Base-by-base conservation (phyloP, 139 green algal species). In the Chlorella sorokiniana region DNA sequence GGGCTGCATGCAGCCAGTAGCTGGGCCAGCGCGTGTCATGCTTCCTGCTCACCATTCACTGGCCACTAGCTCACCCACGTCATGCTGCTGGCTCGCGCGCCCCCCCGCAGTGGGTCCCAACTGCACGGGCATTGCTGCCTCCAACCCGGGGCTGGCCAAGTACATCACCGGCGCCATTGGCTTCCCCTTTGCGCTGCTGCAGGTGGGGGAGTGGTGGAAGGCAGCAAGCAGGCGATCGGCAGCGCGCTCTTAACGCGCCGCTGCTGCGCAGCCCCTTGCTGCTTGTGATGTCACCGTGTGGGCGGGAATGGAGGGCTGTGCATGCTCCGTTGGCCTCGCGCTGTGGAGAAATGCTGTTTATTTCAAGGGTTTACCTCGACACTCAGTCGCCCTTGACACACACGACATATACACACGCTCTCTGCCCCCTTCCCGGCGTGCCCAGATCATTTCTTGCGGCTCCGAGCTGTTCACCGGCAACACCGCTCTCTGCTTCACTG, bases 391-490 rank as follows among this genome's bases (percentile, higher is more conserved):
- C 18, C 9, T n/a, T n/a, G n/a, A n/a, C n/a, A 27, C 40, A 9
- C 25, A 14, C 67, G 4, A 31, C 67, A 33, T 51, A 7, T 37
- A 18, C 37, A 25, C 61, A 10, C 35, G 6, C 14, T 29, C 64
- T 23, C 69, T 29, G n/a, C 4, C 44, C 44, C 35, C 23, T 16
- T 27, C 7, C n/a, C 3, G n/a, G 11, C 38, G 0, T 27, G 27
- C 33, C 14, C 74, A 81, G 74, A 81, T 81, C 74, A 51, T 81
- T 51, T 38, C 56, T 18, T 92, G 86, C 44, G 94, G 94, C 45
- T 89, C 90, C 10, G 94, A 97, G 88, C 90, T 98, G 54, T 98
- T 95, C 87, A 98, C 93, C 7, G 92, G 93, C 75, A 97, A 97
- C 87, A 92, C 92, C 41, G 88, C 91, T 0, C 73, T 95, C 42